A percentile compares a stretch with the other conserved stretches of the same genome.
These are phyloP conservation scores for Vanderwaltozyma yarrowii DNA, from an alignment of 805 yeast species.

Conservation along the genomic window DNA sequence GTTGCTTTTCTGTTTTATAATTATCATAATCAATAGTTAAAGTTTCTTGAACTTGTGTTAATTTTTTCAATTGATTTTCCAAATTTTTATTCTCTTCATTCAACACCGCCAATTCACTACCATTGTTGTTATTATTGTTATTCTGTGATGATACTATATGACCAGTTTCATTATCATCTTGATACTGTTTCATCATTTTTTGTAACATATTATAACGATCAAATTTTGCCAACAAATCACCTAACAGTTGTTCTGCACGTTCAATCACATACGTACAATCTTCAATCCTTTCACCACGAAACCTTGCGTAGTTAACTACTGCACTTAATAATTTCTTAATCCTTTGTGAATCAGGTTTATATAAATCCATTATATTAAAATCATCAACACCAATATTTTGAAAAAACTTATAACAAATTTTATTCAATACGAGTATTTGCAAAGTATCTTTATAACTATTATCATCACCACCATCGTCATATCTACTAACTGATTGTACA, in stretches of 20 bases:
- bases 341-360: slow-evolving; percentile 65
- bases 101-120: slow-evolving; percentile 32
- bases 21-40: slow-evolving; percentile 50
- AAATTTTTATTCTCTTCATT: slow-evolving; percentile 43
- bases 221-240: slow-evolving; percentile 35
- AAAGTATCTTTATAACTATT: slow-evolving; percentile 30
- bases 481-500: too few species aligned
- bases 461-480: slow-evolving; percentile 10
- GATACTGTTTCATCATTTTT: slow-evolving; percentile 30
- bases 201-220: slow-evolving; percentile 32
- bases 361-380: slow-evolving; percentile 62
- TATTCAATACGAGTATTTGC: slow-evolving; percentile 44
- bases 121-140: slow-evolving; percentile 7
- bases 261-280: slow-evolving; percentile 58
- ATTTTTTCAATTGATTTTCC: slow-evolving; percentile 50
- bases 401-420: slow-evolving; percentile 52
- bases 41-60: slow-evolving; percentile 53
- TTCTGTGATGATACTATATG: slow-evolving; percentile 5
- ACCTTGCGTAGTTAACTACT: slow-evolving; percentile 75
- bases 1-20: slow-evolving; percentile 54
- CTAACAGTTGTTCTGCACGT: slow-evolving; percentile 41
- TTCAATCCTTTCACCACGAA: slow-evolving; percentile 63
- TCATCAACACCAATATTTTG: slow-evolving; percentile 69
- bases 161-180: slow-evolving; percentile 20
- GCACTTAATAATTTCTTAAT: slow-evolving; percentile 64